Evolutionary conservation across 768 basidiomycete genomes (phyloP).

Genomic region (Leucocoprinus leucothites): DNA sequence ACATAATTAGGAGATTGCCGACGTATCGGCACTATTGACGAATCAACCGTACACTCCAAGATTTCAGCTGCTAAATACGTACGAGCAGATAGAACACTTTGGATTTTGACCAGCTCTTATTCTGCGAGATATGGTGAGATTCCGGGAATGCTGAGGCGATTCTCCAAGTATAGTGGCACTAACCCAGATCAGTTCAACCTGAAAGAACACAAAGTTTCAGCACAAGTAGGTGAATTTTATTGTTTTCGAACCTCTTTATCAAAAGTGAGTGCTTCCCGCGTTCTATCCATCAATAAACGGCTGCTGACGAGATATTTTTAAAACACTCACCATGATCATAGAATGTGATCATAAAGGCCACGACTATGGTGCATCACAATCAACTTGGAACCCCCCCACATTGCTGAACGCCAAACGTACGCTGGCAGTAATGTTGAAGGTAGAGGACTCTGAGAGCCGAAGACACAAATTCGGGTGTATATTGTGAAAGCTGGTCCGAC

Average conservation of each 20-base stretch:
- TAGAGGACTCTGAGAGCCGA: slow-evolving; percentile 2
- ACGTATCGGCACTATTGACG: slow-evolving; percentile 20
- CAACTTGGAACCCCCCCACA: not conserved
- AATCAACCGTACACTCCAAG: not conserved
- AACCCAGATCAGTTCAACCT: slow-evolving; percentile 24
- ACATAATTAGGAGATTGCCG: slow-evolving; percentile 20
- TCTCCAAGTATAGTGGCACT: not conserved
- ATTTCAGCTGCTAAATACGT: not conserved
- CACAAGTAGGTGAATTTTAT: not conserved
- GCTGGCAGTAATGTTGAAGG: slow-evolving; percentile 22
- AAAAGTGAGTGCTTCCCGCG: slow-evolving; percentile 17
- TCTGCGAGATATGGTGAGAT: slow-evolving; percentile 10
- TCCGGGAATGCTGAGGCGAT: not conserved
- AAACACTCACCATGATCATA: slow-evolving; percentile 22
- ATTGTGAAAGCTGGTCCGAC: too few species aligned
- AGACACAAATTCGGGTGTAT: not conserved
- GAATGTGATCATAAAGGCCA: slow-evolving; percentile 17
- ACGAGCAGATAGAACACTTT: slow-evolving; percentile 22
- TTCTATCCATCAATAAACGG: too few species aligned
- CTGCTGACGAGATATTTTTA: not conserved
- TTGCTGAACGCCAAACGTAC: slow-evolving; percentile 12
- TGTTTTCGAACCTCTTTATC: slow-evolving; percentile 18
- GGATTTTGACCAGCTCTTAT: slow-evolving; percentile 20
- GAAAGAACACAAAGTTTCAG: not conserved
- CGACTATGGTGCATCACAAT: slow-evolving; percentile 12